Conservation (phyloP, 202 grass and related monocot genomes). For the Musa balbisiana region DNA sequence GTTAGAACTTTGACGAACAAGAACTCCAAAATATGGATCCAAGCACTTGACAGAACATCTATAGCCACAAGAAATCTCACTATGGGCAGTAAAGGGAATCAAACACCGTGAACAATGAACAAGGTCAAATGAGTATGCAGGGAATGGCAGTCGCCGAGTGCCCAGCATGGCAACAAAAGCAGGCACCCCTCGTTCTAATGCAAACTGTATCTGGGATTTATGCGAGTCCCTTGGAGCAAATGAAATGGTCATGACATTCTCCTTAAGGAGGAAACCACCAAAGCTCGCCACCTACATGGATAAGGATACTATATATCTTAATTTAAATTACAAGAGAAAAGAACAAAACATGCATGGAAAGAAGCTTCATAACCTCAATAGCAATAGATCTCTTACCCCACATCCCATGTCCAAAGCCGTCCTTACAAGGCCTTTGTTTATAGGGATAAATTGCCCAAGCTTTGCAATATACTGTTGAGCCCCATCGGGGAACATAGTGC, state of each 20-base stretch:
- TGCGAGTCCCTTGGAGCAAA: conserved; percentile 96
- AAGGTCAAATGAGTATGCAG: conserved; percentile 79
- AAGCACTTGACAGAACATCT: conserved; percentile 6
- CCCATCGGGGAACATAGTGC: conserved; percentile 93
- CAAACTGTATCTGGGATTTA: conserved; percentile 98
- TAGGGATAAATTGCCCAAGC: conserved; percentile 53
- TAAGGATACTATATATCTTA: conserved; percentile 13
- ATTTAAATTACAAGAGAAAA: not conserved
- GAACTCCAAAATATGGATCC: not conserved
- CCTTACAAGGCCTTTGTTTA: conserved; percentile 59
- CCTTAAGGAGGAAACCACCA: conserved; percentile 87
- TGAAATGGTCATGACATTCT: conserved; percentile 78
- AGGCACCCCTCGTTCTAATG: conserved; percentile 86
- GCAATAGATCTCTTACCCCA: conserved; percentile 52
- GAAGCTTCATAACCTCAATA: conserved; percentile 9
- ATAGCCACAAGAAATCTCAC: conserved; percentile 39
- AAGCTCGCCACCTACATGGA: conserved; percentile 88
- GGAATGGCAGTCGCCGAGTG: conserved; percentile 71
- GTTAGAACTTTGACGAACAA: not conserved
- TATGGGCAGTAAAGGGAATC: conserved; percentile 88
- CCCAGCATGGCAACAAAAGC: conserved; percentile 95
- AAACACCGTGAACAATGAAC: conserved; percentile 90
- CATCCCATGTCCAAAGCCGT: conserved; percentile 98
- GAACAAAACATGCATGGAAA: not conserved
- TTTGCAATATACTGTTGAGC: conserved; percentile 82